Percentiles rank a stretch among this genome's conserved stretches.
These are phyloP conservation scores for Suillus tomentosus DNA, from an alignment of 768 basidiomycete species.

Conservation along the genomic window DNA sequence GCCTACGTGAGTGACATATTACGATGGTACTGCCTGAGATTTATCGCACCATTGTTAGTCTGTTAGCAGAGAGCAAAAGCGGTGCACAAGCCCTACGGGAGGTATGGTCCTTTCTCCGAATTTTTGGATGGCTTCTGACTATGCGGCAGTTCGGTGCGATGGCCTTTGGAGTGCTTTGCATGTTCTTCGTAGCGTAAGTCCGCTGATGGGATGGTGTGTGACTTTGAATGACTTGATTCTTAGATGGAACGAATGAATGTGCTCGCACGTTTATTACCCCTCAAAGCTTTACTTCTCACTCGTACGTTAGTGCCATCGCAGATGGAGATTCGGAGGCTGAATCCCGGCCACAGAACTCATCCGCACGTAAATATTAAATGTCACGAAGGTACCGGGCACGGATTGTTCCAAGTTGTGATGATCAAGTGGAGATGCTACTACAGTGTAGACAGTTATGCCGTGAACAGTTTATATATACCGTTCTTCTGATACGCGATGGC, in stretches of 20 bases:
- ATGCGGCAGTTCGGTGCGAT: constrained; percentile 80
- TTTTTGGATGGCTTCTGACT: constrained; percentile 21
- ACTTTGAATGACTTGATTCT: constrained; percentile 15
- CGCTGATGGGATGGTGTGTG: constrained; percentile 14
- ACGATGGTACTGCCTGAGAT: constrained; percentile 10
- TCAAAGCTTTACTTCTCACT: constrained; percentile 7
- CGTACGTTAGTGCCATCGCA: constrained; percentile 11
- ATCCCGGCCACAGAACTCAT: not conserved
- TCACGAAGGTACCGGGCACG: constrained; percentile 1
- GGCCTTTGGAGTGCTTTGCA: constrained; percentile 87
- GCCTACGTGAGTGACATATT: constrained; percentile 66
- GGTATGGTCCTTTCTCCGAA: constrained; percentile 40
- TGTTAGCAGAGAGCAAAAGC: constrained; percentile 86
- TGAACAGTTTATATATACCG: not conserved
- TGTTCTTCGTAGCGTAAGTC: constrained; percentile 90
- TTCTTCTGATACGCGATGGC: constrained; percentile 7
- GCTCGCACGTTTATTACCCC: constrained; percentile 14
- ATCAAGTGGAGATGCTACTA: not conserved
- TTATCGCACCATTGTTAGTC: constrained; percentile 42
- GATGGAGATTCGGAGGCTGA: constrained; percentile 9
- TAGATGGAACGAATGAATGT: constrained; percentile 78
- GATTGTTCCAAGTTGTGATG: not conserved
- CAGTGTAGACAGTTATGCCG: not conserved
- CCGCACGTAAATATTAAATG: not conserved
- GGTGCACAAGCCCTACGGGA: constrained; percentile 89